Base-by-base conservation (phyloP, 169 alveolate species). In the Fabrea salina region DNA sequence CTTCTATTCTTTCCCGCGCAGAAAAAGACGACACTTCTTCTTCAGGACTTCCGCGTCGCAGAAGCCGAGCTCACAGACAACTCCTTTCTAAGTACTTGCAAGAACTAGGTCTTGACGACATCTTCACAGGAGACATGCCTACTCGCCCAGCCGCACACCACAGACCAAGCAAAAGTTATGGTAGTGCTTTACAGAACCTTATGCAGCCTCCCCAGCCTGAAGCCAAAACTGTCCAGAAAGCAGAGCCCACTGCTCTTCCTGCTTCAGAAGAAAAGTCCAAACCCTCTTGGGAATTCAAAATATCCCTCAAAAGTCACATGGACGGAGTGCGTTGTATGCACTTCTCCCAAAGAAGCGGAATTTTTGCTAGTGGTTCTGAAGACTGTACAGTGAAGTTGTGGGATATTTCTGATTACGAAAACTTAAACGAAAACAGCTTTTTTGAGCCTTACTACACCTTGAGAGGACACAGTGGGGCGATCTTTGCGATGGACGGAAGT, bases 381-480 rank as follows among this genome's bases (percentile, higher is more conserved):
- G 88, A 82, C 41, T 51, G 85, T 43, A 53, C 61, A 40, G 30
- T 82, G 66, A 82, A 82, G 30, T 25, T 82, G 0, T 82, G 88
- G 88, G 84, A 82, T 50, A 25, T 82, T 32, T 58, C 71, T 22
- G 41, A 61, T 3, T 13, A 66, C 13, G 49, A 11, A 4, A 5
- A n/a, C 33, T 54, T 66, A 37, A 32, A 56, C 27, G 87, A 74
- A 43, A 75, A 44, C 37, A 27, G 16, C 30, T 19, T 35, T n/a
- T 56, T 58, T 33, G 82, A 61, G 35, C 83, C 90, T 30, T 66
- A 54, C 22, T 47, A 59, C 39, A 80, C 87, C 16, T 58, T 75
- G 11, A 59, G 90, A 61, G 90, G 90, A 0, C 90, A 85, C 53
- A 85, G 49, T 8, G 68, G 64, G 2, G 77, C 90, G 2, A 49